Evolutionary conservation across 352 stramenopile genomes (phyloP), one percentile per base, ranked within the genome.

Genomic region (Phytophthora crassamura): DNA sequence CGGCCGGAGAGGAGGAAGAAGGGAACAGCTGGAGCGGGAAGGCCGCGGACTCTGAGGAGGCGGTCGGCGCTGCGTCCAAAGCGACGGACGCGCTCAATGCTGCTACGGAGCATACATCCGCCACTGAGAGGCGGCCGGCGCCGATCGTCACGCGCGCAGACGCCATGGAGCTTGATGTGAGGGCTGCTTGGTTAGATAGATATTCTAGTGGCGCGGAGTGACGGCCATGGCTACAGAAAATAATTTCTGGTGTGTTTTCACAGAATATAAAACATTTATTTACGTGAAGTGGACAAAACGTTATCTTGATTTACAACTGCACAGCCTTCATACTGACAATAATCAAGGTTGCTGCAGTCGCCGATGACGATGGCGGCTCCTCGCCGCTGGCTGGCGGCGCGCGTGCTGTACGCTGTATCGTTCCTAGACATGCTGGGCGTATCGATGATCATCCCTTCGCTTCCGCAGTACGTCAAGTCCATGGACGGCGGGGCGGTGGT

Each of bases 391-490:
- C 41, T 86, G 66, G 64, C 64, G 3, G 7, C 66, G 50, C 64
- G 75, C 30, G 78, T 92, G 64, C 78, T 94, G 18, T 94, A 89
- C 60, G 66, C 85, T 22, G 82, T 93, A 43, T 91, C 86, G 7
- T 93, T 94, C 69, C 69, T 94, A 43, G 86, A 94, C 67, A 84
- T 94, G 59, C 50, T 94, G 53, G 85, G 77, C 18, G 84, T 94
- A 16, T 94, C 86, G 42, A 88, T 94, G 82, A 92, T 94, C 65
- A 87, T 94, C 59, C 86, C 86, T 15, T 93, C 86, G 39, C 77
- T 94, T 18, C 65, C 84, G 25, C 86, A 87, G 43, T 91, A 91
- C 64, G 68, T 93, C 57, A 93, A 91, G 71, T 72, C 79, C 18
- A 86, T 94, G 76, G 81, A 92, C 48, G 86, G 81, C 36, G 82